A percentile compares a stretch with the other conserved stretches of the same genome.
phyloP scores from a whole-genome alignment of 2,329 filamentous ascomycete species.

The Penicillium digitatum region DNA sequence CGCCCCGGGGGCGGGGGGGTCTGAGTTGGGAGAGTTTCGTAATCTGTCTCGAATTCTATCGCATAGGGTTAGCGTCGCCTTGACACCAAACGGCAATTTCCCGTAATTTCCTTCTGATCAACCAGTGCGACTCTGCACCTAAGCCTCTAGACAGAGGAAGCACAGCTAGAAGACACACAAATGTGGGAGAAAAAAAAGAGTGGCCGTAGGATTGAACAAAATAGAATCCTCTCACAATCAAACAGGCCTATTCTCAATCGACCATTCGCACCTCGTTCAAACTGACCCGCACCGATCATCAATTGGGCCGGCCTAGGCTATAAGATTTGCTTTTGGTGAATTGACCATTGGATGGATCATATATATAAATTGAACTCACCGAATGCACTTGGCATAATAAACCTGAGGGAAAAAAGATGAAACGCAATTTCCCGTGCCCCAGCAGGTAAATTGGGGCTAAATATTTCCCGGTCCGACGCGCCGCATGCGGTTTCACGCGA shows the following conservation, averaged over 20 bases:
- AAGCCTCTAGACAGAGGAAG: not conserved
- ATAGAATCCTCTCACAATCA: constrained; percentile 3
- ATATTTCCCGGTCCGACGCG: not conserved
- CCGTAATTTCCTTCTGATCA: not conserved
- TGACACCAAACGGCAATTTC: not conserved
- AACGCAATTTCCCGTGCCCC: not conserved
- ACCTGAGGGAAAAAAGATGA: not conserved
- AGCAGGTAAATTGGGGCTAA: not conserved
- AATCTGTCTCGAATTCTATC: not conserved
- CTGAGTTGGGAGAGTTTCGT: not conserved
- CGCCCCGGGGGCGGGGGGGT: not conserved
- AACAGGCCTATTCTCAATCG: constrained; percentile 8
- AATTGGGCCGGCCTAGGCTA: not conserved
- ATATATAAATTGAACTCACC: not conserved
- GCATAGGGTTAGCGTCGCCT: constrained; percentile 1
- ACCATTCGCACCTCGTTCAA: not conserved
- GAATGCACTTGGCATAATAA: not conserved
- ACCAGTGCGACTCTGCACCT: not conserved
- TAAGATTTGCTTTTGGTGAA: not conserved
- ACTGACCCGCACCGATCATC: constrained; percentile 2
- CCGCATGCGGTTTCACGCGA: not conserved
- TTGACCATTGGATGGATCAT: not conserved
- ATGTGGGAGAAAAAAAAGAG: not conserved
- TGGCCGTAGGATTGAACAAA: not conserved
- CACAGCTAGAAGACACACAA: not conserved